These are phyloP conservation scores for Fusarium graminum DNA, from an alignment of 2,329 filamentous ascomycete genomes.

Conservation along the genomic window DNA sequence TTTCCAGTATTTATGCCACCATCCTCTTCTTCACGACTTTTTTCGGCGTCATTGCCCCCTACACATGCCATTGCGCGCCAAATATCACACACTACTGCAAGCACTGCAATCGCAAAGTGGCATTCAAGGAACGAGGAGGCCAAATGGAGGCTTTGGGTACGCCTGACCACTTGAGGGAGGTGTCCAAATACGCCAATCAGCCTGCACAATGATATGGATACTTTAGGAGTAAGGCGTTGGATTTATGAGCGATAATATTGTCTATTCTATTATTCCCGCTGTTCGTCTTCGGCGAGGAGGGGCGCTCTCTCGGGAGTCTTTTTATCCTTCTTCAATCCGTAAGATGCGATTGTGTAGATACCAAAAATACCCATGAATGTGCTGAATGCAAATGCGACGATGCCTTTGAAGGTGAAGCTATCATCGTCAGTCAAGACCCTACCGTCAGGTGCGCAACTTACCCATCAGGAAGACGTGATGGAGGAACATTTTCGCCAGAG, in stretches of 20 bases:
- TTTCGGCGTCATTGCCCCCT: slow-evolving; percentile 44
- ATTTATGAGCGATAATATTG: slow-evolving; percentile 11
- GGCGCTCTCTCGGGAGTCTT: slow-evolving; percentile 44
- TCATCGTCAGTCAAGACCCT: slow-evolving; percentile 2
- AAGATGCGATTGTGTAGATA: slow-evolving; percentile 74
- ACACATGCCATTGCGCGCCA: slow-evolving; percentile 40
- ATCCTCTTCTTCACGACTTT: slow-evolving; percentile 45
- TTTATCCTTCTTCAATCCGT: slow-evolving; percentile 59
- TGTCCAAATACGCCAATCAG: slow-evolving; percentile 40
- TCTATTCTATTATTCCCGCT: slow-evolving; percentile 17
- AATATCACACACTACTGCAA: slow-evolving; percentile 46
- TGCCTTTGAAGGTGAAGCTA: slow-evolving; percentile 76
- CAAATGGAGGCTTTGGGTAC: slow-evolving; percentile 44
- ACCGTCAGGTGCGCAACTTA: slow-evolving; percentile 50
- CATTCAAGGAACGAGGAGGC: slow-evolving; percentile 26
- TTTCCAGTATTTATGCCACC: slow-evolving; percentile 21
- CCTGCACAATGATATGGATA: slow-evolving; percentile 16
- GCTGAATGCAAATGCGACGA: slow-evolving; percentile 81
- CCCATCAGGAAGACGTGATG: slow-evolving; percentile 72
- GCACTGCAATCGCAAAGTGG: slow-evolving; percentile 48
- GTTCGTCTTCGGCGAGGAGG: slow-evolving; percentile 31
- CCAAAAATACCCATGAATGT: slow-evolving; percentile 76
- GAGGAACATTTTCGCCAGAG: slow-evolving; percentile 68
- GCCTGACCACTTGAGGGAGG: slow-evolving; percentile 46
- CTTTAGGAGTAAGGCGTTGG: slow-evolving; percentile 11